Base-by-base conservation (phyloP, 441 rosid genomes). In the California macrophylla region DNA sequence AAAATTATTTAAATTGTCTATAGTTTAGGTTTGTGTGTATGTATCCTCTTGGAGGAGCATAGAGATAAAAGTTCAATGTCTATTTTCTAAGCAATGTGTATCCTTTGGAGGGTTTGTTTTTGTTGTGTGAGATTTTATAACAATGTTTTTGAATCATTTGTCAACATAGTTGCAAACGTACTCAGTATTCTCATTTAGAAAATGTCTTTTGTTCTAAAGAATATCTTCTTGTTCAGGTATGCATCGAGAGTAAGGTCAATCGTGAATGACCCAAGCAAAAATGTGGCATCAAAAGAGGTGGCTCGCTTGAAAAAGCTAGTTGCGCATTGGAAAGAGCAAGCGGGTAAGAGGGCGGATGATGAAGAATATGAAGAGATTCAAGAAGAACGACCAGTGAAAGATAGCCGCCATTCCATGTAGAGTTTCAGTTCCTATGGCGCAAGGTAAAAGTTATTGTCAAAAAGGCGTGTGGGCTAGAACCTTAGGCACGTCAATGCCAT, bases 171-270 rank as follows among this genome's bases (percentile, higher is more conserved):
- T 40, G 15, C 47, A 40, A 9, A 36, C 47, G 10, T 0, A 40
- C 6, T 6, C 34, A 30, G 34, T 34, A 5, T 6, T 34, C 40
- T 34, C 40, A 34, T 34, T 34, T 34, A 10, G 24, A 21, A 21
- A 54, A 0, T 13, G 23, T 52, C 60, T 52, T 4, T 7, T 52
- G 65, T n/a, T 38, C 2, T 75, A 20, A 74, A 42, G 21, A 18
- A n/a, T 23, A 1, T 42, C 21, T 71, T 36, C n/a, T 4, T 34
- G 15, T 72, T 32, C 72, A 94, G 99, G 78, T 92, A 94, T 72
- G 98, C 99, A 4, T 90, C 99, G 38, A 86, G 98, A 74, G 99
- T 94, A 66, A 83, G 94, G 64, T 84, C 92, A 15, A 90, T 92
- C 30, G 87, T 90, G 67, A 94, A 94, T 77, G 98, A 92, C 76